Base-by-base conservation (phyloP, 371 early-diverging fungal genomes). In the Zychaea mexicana region DNA sequence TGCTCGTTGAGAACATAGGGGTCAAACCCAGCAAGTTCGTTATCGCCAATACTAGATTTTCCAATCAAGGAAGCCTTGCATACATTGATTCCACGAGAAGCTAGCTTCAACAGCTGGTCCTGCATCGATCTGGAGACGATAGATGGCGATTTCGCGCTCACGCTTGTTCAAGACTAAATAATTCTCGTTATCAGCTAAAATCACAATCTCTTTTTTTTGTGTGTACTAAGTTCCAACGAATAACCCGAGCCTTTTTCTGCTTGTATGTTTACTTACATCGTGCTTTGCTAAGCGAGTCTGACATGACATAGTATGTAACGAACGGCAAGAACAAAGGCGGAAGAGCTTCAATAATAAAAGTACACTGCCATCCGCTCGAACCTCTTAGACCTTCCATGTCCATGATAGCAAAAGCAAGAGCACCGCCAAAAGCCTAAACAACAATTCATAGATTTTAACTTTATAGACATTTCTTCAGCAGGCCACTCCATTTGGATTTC, bases 331-430 rank as follows among this genome's bases (percentile, higher is more conserved):
- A 30, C 1, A 89, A 68, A 0, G 94, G 85, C 2, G 88, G 86
- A 42, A 91, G 60, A 13, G 92, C 92, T 65, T 91, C 90, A 46
- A 92, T 79, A 31, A 92, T 82, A 63, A 92, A 92, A 47, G 92
- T 83, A 86, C 85, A 85, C 55, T 86, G 86, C 60, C 89, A 88
- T 1, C 82, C 87, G 60, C 61, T 55, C 0, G 85, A 63, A 27
- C 71, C 69, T 26, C 31, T 55, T 26, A 74, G 19, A 22, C 88
- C 86, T 36, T 88, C 77, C 78, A 90, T 83, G 47, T 82, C 77
- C 60, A 72, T 68, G 55, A 88, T 82, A 33, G 76, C 85, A 65
- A 81, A 85, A 45, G 87, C 76, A 65, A 78, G 61, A 4, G 79
- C 78, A 68, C 83, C 83, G 59, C 83, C 83, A 64, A 83, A 77